Evolutionary conservation across 2,329 filamentous ascomycete genomes (phyloP).

Genomic region (Colletotrichum tropicicola): DNA sequence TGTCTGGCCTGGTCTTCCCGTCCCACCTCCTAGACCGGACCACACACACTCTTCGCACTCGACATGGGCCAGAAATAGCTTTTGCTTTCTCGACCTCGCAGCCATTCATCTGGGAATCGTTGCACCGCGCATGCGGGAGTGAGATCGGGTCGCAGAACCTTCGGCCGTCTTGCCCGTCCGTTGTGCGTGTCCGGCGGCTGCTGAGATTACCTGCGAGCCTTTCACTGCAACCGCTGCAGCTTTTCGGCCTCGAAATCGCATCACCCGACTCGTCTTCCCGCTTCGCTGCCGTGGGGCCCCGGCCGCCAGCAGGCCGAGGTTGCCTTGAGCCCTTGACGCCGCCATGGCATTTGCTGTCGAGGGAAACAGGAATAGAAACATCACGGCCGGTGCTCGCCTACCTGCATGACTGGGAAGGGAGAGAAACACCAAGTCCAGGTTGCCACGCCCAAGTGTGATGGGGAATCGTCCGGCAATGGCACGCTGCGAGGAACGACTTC

Average conservation of each 20-base stretch:
- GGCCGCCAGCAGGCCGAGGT: conserved; percentile 12
- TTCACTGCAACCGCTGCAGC: conserved; percentile 1
- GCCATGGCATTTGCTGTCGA: neutral
- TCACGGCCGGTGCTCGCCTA: conserved; percentile 11
- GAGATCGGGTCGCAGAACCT: conserved; percentile 31
- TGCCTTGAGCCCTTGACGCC: conserved; percentile 14
- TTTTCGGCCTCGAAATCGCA: neutral
- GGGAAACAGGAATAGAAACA: conserved; percentile 29
- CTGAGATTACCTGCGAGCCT: conserved; percentile 26
- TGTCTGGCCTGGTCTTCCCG: conserved; percentile 19
- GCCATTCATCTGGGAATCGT: conserved; percentile 22
- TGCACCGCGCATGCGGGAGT: conserved; percentile 28
- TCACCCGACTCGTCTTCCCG: neutral
- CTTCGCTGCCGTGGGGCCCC: conserved; percentile 12
- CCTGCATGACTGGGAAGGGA: conserved; percentile 6
- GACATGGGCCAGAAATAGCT: conserved; percentile 28
- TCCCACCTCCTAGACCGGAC: conserved; percentile 20
- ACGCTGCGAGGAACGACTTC: conserved; percentile 26
- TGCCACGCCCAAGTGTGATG: conserved; percentile 2
- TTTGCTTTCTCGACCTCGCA: conserved; percentile 6
- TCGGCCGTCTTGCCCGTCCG: conserved; percentile 14
- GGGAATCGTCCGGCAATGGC: conserved; percentile 26
- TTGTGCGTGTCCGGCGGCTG: conserved; percentile 20
- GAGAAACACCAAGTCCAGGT: conserved; percentile 17
- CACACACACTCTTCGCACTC: neutral